phyloP scores from a whole-genome alignment of 108 stramenopile species.

The Cyclotella choctawhatcheeana region DNA sequence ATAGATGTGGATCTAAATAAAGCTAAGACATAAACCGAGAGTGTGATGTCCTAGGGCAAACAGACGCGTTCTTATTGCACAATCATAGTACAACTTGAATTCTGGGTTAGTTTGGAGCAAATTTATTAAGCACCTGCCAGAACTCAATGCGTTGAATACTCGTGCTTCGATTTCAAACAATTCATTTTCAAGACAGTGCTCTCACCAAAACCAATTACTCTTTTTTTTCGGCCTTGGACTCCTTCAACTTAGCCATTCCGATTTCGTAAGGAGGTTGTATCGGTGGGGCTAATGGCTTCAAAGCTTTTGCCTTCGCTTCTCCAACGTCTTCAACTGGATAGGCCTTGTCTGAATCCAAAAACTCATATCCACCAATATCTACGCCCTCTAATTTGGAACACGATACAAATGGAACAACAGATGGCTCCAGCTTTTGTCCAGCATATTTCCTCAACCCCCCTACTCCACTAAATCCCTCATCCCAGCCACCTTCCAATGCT shows the following conservation, averaged over 20 bases:
- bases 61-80: constrained; percentile 68
- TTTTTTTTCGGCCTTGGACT: constrained; percentile 21
- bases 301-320: not conserved
- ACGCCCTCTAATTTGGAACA: constrained; percentile 72
- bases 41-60: constrained; percentile 59
- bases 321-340: constrained; percentile 64
- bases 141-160: constrained; percentile 1
- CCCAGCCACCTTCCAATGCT: constrained; percentile 68
- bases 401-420: constrained; percentile 77
- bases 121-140: constrained; percentile 7
- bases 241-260: constrained; percentile 50
- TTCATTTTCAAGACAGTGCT: not conserved
- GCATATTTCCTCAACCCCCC: constrained; percentile 40
- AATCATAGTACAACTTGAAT: constrained; percentile 23
- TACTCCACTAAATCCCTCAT: constrained; percentile 36
- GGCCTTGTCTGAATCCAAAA: constrained; percentile 86
- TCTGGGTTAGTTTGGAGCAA: constrained; percentile 2
- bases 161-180: not conserved
- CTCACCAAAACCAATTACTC: not conserved
- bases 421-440: constrained; percentile 29
- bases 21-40: constrained; percentile 50
- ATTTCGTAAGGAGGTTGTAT: constrained; percentile 78
- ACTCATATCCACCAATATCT: constrained; percentile 36
- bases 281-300: constrained; percentile 71
- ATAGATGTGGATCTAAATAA: constrained; percentile 59